Base-by-base conservation (phyloP, 345 rosid species). In the Dimocarpus longan region DNA sequence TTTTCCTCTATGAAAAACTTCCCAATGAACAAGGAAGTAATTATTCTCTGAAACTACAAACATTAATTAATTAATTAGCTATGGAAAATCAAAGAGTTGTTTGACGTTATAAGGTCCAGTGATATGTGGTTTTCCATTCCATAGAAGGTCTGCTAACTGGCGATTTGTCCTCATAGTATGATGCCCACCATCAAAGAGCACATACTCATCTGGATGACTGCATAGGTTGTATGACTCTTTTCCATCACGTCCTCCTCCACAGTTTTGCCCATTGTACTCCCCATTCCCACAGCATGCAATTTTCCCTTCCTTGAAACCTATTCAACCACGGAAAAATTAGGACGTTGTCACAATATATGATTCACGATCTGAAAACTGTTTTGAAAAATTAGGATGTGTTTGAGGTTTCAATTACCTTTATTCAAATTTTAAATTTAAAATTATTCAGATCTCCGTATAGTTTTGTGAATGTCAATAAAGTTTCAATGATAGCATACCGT, bases 181-280 rank as follows among this genome's bases (percentile, higher is more conserved):
- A 10, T 81, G 77, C 13, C 68, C 77, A 18, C 80, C 80, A 66
- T 81, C 84, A 57, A 81, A 81, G 18, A 60, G 66, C 50, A 81
- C 77, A 42, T 71, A 76, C 42, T 71, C 76, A 43, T 71, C 28
- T 10, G 83, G 83, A 15, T 81, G 66, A 8, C 26, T 48, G 62
- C 84, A 76, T 37, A 76, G 3, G 8, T 76, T 69, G 56, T 40
- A 70, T 67, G 44, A 0, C 63, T 12, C 11, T 2, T 68, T 62
- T 28, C 80, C n/a, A n/a, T n/a, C n/a, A n/a, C n/a, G n/a, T n/a
- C n/a, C n/a, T n/a, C n/a, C n/a, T n/a, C n/a, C 75, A 19, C 75
- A 70, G 4, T 56, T 66, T 5, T 3, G 24, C 26, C 57, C 74
- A 10, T 70, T 76, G 18, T 67, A 54, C 24, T 11, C 10, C 16